A percentile compares a stretch with the other conserved stretches of the same genome.
Conservation (phyloP, 1,284 basidiomycete genomes). For the Marasmius sp. region DNA sequence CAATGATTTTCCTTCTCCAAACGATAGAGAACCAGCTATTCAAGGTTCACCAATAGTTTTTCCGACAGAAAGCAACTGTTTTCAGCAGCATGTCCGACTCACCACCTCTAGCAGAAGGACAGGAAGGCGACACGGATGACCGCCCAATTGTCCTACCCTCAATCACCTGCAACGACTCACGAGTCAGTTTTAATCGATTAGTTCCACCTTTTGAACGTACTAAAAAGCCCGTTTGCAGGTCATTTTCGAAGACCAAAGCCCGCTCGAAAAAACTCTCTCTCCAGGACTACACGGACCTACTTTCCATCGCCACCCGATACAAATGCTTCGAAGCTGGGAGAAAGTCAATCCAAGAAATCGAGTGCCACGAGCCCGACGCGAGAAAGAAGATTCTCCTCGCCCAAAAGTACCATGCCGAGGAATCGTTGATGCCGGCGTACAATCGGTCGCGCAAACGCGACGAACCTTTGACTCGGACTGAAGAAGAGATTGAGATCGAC, state of each 20-base stretch:
- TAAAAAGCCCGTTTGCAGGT: not conserved
- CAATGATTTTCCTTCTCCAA: no score
- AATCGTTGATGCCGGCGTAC: conserved; percentile 10
- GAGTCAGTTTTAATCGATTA: not conserved
- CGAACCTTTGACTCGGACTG: conserved; percentile 1
- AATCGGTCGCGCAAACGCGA: conserved; percentile 3
- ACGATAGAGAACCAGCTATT: not conserved
- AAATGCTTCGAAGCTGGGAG: conserved; percentile 4
- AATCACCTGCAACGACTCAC: conserved; percentile 4
- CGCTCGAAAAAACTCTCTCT: not conserved
- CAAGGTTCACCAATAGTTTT: not conserved
- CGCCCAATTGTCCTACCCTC: conserved; percentile 2
- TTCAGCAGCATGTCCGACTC: not conserved
- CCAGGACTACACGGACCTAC: conserved; percentile 9
- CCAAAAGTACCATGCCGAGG: conserved; percentile 3
- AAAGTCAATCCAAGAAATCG: conserved; percentile 8
- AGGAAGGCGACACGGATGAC: not conserved
- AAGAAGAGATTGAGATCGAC: conserved; percentile 4
- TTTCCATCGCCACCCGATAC: conserved; percentile 1
- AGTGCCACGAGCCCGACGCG: not conserved
- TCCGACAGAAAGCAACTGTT: no score
- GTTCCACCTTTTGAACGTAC: not conserved
- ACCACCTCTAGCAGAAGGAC: not conserved
- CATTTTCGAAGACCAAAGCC: conserved; percentile 3
- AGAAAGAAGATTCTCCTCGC: conserved; percentile 8